Conservation (phyloP, 495 filamentous ascomycete genomes). For the Hypoxylon intermedium region DNA sequence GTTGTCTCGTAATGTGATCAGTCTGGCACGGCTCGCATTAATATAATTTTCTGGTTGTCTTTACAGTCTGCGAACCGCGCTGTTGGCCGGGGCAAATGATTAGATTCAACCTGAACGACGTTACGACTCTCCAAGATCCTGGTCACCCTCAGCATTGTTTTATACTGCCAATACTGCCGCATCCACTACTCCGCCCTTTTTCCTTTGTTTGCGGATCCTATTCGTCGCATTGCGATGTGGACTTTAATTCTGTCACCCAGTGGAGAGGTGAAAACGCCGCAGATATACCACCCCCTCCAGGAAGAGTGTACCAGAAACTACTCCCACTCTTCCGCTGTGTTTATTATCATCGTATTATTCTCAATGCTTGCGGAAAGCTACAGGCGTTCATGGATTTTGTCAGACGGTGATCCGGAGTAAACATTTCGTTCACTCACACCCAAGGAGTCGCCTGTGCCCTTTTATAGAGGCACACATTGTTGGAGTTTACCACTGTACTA, state of each 20-base stretch:
- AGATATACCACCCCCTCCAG: slow-evolving; percentile 4
- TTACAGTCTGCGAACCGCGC: slow-evolving; percentile 12
- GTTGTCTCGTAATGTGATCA: slow-evolving; percentile 62
- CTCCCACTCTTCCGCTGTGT: slow-evolving; percentile 16
- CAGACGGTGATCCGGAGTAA: slow-evolving; percentile 41
- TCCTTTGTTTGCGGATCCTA: slow-evolving; percentile 35
- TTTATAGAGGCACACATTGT: slow-evolving; percentile 11
- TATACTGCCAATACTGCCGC: slow-evolving; percentile 20
- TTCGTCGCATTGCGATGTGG: slow-evolving; percentile 9
- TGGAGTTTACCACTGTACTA: slow-evolving; percentile 39
- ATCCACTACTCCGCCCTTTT: slow-evolving; percentile 26
- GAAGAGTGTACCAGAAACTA: slow-evolving; percentile 2
- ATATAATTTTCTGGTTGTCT: slow-evolving; percentile 13
- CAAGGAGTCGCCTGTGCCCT: slow-evolving; percentile 21
- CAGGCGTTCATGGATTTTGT: slow-evolving; percentile 43
- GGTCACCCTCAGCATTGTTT: slow-evolving; percentile 32
- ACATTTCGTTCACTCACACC: slow-evolving; percentile 12
- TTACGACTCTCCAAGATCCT: slow-evolving; percentile 29
- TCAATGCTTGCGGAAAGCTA: slow-evolving; percentile 27
- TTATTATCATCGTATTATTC: slow-evolving; percentile 17
- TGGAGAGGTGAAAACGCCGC: not conserved
- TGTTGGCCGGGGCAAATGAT: slow-evolving; percentile 28
- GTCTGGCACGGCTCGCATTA: slow-evolving; percentile 15
- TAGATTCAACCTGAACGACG: slow-evolving; percentile 34
- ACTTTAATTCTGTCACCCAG: slow-evolving; percentile 2